Percentiles rank a stretch among this genome's conserved stretches.
Evolutionary conservation across 2,329 filamentous ascomycete genomes (phyloP).

Genomic region (Fusarium sp.): DNA sequence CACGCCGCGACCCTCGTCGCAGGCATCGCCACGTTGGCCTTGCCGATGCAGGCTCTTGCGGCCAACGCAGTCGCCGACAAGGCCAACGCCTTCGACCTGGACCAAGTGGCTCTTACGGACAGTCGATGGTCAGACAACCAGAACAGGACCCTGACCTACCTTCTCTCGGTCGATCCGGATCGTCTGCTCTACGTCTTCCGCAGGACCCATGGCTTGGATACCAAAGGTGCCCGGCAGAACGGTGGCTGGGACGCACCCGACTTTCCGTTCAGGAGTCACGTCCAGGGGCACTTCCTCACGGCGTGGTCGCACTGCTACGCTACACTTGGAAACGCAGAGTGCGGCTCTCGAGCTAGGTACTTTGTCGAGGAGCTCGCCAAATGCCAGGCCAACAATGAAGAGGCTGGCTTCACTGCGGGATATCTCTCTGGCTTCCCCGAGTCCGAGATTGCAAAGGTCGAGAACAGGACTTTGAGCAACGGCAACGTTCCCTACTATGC

Average conservation of each 20-base stretch:
- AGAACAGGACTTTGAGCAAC: slow-evolving; percentile 54
- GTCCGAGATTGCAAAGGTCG: slow-evolving; percentile 57
- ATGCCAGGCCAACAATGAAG: slow-evolving; percentile 60
- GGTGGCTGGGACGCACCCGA: slow-evolving; percentile 64
- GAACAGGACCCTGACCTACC: slow-evolving; percentile 27
- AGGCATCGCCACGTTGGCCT: slow-evolving; percentile 3
- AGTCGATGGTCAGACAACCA: slow-evolving; percentile 37
- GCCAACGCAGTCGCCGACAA: slow-evolving; percentile 10
- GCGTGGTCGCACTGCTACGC: slow-evolving; percentile 61
- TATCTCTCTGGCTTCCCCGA: slow-evolving; percentile 63
- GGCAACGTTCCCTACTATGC: slow-evolving; percentile 64
- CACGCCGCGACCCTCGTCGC: slow-evolving; percentile 11
- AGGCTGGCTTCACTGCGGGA: slow-evolving; percentile 54
- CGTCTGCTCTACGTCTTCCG: slow-evolving; percentile 30
- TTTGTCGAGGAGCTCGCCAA: slow-evolving; percentile 59
- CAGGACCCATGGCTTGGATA: slow-evolving; percentile 41
- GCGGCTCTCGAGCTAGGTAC: slow-evolving; percentile 55
- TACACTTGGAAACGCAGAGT: slow-evolving; percentile 52
- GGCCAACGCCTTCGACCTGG: slow-evolving; percentile 17
- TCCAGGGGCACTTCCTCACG: slow-evolving; percentile 61
- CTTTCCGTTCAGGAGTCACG: slow-evolving; percentile 62
- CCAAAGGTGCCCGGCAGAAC: slow-evolving; percentile 55
- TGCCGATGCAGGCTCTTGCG: background rate
- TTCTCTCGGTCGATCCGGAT: slow-evolving; percentile 18
- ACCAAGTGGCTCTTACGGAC: slow-evolving; percentile 22